These are phyloP conservation scores for Drechslerella stenobrocha DNA, from an alignment of 2,329 filamentous ascomycete genomes.

Conservation along the genomic window DNA sequence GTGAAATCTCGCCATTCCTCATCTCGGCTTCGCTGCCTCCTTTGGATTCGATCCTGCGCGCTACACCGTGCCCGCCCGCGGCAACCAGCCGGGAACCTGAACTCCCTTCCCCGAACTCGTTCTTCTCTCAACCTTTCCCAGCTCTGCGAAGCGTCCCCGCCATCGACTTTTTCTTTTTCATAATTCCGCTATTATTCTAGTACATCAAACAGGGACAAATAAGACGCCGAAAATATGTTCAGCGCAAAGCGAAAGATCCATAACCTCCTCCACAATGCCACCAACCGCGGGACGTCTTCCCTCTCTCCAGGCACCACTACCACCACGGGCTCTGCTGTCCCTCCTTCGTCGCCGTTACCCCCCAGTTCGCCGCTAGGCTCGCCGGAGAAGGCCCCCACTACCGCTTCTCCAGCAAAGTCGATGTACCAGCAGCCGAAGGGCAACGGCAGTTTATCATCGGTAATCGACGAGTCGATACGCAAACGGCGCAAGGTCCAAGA, in stretches of 20 bases:
- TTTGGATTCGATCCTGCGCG: background rate
- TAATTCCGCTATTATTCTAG: constrained; percentile 1
- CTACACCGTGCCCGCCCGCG: background rate
- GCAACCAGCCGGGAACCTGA: constrained; percentile 6
- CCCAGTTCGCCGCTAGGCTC: constrained; percentile 16
- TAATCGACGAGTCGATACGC: constrained; percentile 45
- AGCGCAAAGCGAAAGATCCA: constrained; percentile 48
- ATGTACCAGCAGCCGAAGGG: constrained; percentile 32
- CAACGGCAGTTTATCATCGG: constrained; percentile 28
- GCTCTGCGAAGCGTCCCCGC: background rate
- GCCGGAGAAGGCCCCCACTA: constrained; percentile 9
- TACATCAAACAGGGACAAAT: background rate
- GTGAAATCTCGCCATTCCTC: background rate
- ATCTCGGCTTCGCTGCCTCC: background rate
- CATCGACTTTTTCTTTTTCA: background rate
- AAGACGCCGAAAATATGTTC: constrained; percentile 22
- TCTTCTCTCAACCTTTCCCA: background rate
- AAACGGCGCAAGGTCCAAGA: constrained; percentile 28
- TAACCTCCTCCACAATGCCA: constrained; percentile 49
- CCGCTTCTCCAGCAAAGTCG: constrained; percentile 20
- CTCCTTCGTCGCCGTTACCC: background rate
- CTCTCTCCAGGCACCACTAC: constrained; percentile 17
- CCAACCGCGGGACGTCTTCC: constrained; percentile 20
- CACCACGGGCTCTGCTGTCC: background rate
- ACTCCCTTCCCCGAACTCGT: constrained; percentile 1